Evolutionary conservation across 2,329 filamentous ascomycete species (phyloP).

Genomic region (Xylaria sp.): DNA sequence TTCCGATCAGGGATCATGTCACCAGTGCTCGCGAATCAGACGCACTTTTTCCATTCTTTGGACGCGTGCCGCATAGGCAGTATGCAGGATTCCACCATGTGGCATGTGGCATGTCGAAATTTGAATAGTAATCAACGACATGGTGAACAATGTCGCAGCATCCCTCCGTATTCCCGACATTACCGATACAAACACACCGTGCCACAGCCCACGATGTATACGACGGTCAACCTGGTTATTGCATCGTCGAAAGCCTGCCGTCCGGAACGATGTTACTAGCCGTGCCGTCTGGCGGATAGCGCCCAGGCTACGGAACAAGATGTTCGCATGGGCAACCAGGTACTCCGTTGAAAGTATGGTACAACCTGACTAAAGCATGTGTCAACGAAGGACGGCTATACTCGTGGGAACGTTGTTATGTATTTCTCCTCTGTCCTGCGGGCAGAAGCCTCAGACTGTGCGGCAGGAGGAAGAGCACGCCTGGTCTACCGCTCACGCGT

Average conservation of each 20-base stretch:
- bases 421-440: neutral
- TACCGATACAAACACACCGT: neutral
- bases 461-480: neutral
- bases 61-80: neutral
- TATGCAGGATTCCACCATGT: constrained; percentile 1
- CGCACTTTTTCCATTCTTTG: neutral
- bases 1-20: constrained; percentile 4
- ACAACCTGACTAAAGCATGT: neutral
- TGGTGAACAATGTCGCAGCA: constrained; percentile 2
- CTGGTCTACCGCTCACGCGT: neutral
- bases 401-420: neutral
- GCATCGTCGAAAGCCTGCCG: neutral
- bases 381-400: neutral
- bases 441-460: neutral
- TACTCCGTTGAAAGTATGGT: neutral
- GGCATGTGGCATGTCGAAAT: neutral
- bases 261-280: neutral
- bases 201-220: neutral
- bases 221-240: neutral
- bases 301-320: neutral
- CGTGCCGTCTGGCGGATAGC: constrained; percentile 1
- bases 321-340: neutral
- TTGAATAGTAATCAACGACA: neutral
- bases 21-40: neutral
- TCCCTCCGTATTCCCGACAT: neutral